Evolutionary conservation across 805 yeast genomes (phyloP).

Genomic region (Saccharomycopsis sp.): DNA sequence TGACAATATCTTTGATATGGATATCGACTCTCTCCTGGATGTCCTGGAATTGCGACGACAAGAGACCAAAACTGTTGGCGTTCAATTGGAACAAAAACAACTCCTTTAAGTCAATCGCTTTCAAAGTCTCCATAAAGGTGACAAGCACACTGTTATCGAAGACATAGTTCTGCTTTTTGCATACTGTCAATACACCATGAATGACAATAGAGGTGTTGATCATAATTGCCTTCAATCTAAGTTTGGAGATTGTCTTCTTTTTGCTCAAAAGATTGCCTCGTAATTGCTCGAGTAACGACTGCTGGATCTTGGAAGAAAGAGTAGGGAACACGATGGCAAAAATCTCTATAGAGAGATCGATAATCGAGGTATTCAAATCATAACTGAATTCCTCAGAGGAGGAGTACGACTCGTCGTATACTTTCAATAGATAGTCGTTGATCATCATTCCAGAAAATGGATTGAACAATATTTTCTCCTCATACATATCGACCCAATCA

Average conservation of each 20-base stretch:
- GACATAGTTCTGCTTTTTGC: constrained; percentile 22
- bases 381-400: constrained; percentile 34
- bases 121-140: constrained; percentile 45
- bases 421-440: constrained; percentile 21
- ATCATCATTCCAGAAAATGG: constrained; percentile 20
- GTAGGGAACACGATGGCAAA: constrained; percentile 65
- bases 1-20: constrained; percentile 60
- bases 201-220: constrained; percentile 61
- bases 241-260: constrained; percentile 22
- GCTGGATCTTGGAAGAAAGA: constrained; percentile 72
- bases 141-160: constrained; percentile 35
- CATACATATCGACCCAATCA: constrained; percentile 21
- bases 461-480: constrained; percentile 22
- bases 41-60: constrained; percentile 30
- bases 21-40: constrained; percentile 39
- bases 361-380: constrained; percentile 42
- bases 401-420: constrained; percentile 29
- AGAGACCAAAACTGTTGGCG: constrained; percentile 53
- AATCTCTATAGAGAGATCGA: constrained; percentile 75
- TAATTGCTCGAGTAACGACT: constrained; percentile 78
- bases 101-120: constrained; percentile 35
- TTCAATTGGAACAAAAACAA: constrained; percentile 39
- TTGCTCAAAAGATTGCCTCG: constrained; percentile 47
- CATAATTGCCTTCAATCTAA: constrained; percentile 40
- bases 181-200: constrained; percentile 37